phyloP scores from a whole-genome alignment of 495 filamentous ascomycete genomes.

The Hypoxylon rickii region DNA sequence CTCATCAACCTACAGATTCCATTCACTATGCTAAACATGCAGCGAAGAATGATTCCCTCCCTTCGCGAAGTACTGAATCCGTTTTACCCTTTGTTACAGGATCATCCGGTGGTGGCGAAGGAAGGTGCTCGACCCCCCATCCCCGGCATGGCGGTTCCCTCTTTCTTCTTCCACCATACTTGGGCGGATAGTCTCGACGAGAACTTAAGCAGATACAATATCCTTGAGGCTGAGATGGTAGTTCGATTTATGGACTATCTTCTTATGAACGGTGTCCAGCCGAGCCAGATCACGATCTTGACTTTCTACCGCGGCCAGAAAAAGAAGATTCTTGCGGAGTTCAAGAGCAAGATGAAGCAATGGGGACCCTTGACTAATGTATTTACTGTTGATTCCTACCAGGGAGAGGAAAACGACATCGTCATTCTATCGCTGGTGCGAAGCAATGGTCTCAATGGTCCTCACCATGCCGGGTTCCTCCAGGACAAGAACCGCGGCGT shows the following conservation, averaged over 20 bases:
- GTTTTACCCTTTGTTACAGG: conserved; percentile 69
- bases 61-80: conserved; percentile 64
- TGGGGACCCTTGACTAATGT: conserved; percentile 63
- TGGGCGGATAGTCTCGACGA: conserved; percentile 69
- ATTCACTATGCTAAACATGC: conserved; percentile 64
- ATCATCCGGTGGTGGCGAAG: conserved; percentile 69
- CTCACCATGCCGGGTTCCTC: conserved; percentile 63
- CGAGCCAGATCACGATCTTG: conserved; percentile 74
- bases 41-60: conserved; percentile 74
- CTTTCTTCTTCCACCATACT: conserved; percentile 73
- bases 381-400: conserved; percentile 87
- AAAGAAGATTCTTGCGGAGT: conserved; percentile 59
- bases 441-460: conserved; percentile 46
- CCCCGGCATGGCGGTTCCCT: conserved; percentile 75
- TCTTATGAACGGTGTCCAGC: conserved; percentile 62
- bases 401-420: conserved; percentile 92
- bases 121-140: conserved; percentile 58
- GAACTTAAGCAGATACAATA: conserved; percentile 72
- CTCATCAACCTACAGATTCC: conserved; percentile 70
- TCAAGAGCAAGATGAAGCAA: conserved; percentile 59
- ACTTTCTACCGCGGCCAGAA: conserved; percentile 93
- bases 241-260: conserved; percentile 74
- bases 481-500: conserved; percentile 78
- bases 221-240: conserved; percentile 78
- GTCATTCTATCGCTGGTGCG: conserved; percentile 84